Evolutionary conservation across 2,329 filamentous ascomycete genomes (phyloP), one percentile per base, ranked within the genome.

Genomic region (Ophiocordyceps camponoti-leonardi): DNA sequence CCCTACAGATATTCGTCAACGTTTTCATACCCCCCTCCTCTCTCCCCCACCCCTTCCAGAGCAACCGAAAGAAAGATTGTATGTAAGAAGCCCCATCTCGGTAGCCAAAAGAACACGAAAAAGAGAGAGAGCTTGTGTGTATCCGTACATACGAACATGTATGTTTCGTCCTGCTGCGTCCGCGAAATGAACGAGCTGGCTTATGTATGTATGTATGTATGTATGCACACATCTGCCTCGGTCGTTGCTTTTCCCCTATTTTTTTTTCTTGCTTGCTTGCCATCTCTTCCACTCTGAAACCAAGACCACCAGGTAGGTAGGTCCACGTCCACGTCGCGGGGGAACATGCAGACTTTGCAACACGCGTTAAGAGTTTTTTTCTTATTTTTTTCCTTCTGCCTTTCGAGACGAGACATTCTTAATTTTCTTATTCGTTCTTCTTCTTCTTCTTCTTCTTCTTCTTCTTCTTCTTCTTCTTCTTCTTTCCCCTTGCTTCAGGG

Each of bases 141-240:
- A 18, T 16, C 26, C 18, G 26, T 16, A 6, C 3, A 3, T 31
- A 23, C 22, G 22, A 23, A 23, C n/a, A 35, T 40, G 37, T 14
- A 31, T 46, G 44, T 43, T 46, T 46, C 44, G 44, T 18, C 31
- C 44, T 28, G 16, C 30, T 41, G 44, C 44, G 40, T 35, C 42
- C 40, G 40, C 41, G 44, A 46, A 43, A 46, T 46, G 44, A 45
- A 45, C 30, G 44, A n/a, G n/a, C n/a, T n/a, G n/a, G n/a, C n/a
- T n/a, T 11, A 2, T 10, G n/a, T n/a, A n/a, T n/a, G n/a, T n/a
- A n/a, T n/a, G n/a, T n/a, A n/a, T n/a, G n/a, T n/a, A n/a, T n/a
- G n/a, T n/a, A n/a, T n/a, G n/a, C n/a, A n/a, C n/a, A n/a, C n/a
- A n/a, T n/a, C n/a, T n/a, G n/a, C n/a, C n/a, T 14, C 18, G 12